phyloP scores from a whole-genome alignment of 306 rosid species.

The Cicer arietinum region DNA sequence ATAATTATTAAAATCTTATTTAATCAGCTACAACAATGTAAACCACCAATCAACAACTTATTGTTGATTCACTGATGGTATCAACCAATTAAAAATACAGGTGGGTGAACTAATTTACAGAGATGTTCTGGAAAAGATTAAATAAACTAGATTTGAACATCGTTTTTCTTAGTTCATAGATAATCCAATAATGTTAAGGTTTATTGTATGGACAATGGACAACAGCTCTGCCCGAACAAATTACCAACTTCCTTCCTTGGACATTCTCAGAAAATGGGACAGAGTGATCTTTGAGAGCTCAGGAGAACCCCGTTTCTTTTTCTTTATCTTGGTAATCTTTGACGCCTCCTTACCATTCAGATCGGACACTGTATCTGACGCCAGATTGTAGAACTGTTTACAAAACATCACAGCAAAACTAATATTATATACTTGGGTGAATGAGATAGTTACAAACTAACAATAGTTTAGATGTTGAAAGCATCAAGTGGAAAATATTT shows the following conservation, averaged over 20 bases:
- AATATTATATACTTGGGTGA: not conserved
- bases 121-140: slow-evolving; percentile 15
- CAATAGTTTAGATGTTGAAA: not conserved
- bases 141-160: slow-evolving; percentile 42
- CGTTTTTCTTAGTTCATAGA: slow-evolving; percentile 17
- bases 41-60: slow-evolving; percentile 45
- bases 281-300: slow-evolving; percentile 67
- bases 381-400: slow-evolving; percentile 83
- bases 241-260: slow-evolving; percentile 89
- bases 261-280: slow-evolving; percentile 80
- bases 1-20: slow-evolving; percentile 20
- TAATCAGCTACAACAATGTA: slow-evolving; percentile 28
- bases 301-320: slow-evolving; percentile 60
- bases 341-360: slow-evolving; percentile 41
- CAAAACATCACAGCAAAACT: slow-evolving; percentile 30
- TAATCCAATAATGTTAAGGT: slow-evolving; percentile 4
- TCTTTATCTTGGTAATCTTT: slow-evolving; percentile 74
- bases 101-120: slow-evolving; percentile 41
- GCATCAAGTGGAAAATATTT: not conserved
- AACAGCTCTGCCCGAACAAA: slow-evolving; percentile 39
- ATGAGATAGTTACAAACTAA: not conserved
- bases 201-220: slow-evolving; percentile 41
- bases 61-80: slow-evolving; percentile 40
- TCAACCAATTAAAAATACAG: slow-evolving; percentile 41
- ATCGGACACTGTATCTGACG: slow-evolving; percentile 62